Base-by-base conservation (phyloP, 805 yeast genomes). In the Candida endomychidarum region DNA sequence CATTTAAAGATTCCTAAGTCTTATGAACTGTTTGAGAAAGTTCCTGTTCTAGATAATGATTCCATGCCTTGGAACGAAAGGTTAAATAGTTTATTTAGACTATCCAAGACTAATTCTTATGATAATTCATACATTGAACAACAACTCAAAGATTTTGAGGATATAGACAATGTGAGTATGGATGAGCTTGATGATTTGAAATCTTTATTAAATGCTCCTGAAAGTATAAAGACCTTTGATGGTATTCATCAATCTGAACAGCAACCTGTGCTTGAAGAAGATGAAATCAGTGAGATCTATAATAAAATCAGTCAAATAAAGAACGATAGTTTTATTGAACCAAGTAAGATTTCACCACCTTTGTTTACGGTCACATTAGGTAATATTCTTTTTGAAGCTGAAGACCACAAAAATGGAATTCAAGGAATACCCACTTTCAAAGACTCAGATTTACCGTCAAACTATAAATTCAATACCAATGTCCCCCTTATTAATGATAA, bases 361-460 rank as follows among this genome's bases (percentile, higher is more conserved):
- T 50, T 63, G 4, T 57, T 69, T 37, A 61, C 71, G 0, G 54
- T 61, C 6, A 60, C 73, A 1, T 55, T 70, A 17, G 77, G 77
- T n/a, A 58, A 60, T 22, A 51, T 71, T 10, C 48, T 70, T 11
- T 60, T 65, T 31, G 58, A 61, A 38, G 49, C 47, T 9, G n/a
- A 15, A 29, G n/a, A n/a, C n/a, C n/a, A n/a, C n/a, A n/a, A n/a
- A n/a, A n/a, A n/a, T n/a, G n/a, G n/a, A n/a, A 24, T 19, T 30
- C 38, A 53, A 57, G 33, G 45, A 49, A 45, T 21, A 41, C 50
- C 36, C 38, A 21, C 52, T 49, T 20, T 36, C 14, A 11, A 8
- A 12, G 28, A 19, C 3, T 8, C 26, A 9, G 15, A 16, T 25
- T n/a, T n/a, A n/a, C 18, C 29, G 2, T 31, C 25, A 8, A 17